Conservation (phyloP, 177 flowering plant genomes). For the Vitis hybrid region DNA sequence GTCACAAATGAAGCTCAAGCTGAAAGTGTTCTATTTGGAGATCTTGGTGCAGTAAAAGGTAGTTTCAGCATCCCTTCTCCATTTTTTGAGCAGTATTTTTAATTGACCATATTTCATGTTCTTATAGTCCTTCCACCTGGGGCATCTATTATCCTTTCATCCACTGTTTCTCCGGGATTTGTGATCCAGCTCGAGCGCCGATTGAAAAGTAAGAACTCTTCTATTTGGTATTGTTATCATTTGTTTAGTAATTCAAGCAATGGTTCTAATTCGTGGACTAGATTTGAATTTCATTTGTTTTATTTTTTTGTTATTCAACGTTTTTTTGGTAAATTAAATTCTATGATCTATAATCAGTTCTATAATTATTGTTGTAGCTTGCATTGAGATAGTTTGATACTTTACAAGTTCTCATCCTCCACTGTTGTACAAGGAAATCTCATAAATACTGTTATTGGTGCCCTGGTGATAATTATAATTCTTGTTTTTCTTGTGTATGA, state of each 20-base stretch:
- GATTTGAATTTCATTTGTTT: neutral
- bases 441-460: neutral
- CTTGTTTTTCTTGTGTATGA: neutral
- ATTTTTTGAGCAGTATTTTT: neutral
- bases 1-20: constrained; percentile 97
- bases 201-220: constrained; percentile 49
- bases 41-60: constrained; percentile 83
- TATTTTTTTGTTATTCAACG: neutral
- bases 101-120: constrained; percentile 13
- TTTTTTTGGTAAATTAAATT: neutral
- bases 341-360: neutral
- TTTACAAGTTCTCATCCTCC: neutral
- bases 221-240: neutral
- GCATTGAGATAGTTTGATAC: neutral
- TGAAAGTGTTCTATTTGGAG: constrained; percentile 86
- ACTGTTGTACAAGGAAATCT: neutral
- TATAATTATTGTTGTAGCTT: neutral
- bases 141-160: constrained; percentile 80
- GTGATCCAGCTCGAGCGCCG: constrained; percentile 64
- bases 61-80: constrained; percentile 10
- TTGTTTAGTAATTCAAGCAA: neutral
- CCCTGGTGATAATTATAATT: neutral
- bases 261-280: neutral
- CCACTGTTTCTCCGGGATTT: constrained; percentile 94
- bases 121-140: constrained; percentile 81